Evolutionary conservation across 768 basidiomycete species (phyloP).

Genomic region (Heimioporus sp.): DNA sequence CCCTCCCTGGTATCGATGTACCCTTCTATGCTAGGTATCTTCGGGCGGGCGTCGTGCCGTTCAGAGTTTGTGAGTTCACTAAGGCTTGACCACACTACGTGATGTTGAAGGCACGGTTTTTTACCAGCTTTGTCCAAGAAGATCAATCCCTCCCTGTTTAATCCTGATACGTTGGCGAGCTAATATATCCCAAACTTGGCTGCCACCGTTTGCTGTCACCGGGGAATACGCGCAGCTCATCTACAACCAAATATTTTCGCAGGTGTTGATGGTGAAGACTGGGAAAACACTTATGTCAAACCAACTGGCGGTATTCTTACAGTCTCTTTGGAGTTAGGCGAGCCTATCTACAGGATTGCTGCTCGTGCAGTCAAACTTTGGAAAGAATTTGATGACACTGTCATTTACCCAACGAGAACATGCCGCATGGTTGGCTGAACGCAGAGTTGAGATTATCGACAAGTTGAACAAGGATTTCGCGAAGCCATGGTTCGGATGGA

Average conservation of each 20-base stretch:
- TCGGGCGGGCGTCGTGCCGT: conserved; percentile 97
- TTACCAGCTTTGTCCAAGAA: conserved; percentile 90
- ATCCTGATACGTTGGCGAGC: conserved; percentile 91
- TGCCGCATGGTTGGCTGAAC: conserved; percentile 80
- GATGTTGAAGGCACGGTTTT: background rate
- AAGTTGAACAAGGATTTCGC: conserved; percentile 95
- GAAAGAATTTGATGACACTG: conserved; percentile 97
- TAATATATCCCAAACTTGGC: conserved; percentile 98
- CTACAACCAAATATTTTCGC: conserved; percentile 95
- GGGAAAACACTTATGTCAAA: conserved; percentile 94
- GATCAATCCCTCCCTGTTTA: conserved; percentile 86
- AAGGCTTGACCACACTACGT: background rate
- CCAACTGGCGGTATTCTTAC: conserved; percentile 96
- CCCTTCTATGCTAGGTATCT: conserved; percentile 99
- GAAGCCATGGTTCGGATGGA: conserved; percentile 97
- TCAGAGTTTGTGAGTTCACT: conserved; percentile 83
- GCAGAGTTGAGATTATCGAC: conserved; percentile 82
- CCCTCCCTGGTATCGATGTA: conserved; percentile 95
- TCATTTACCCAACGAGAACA: conserved; percentile 94
- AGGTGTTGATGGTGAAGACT: conserved; percentile 86
- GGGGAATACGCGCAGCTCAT: conserved; percentile 91
- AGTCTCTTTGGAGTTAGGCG: conserved; percentile 95
- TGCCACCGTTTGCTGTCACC: conserved; percentile 81
- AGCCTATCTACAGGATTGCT: conserved; percentile 99
- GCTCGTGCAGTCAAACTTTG: conserved; percentile 96